Evolutionary conservation across 495 filamentous ascomycete species (phyloP), one percentile per base, ranked within the genome.

Genomic region (Podospora didyma): DNA sequence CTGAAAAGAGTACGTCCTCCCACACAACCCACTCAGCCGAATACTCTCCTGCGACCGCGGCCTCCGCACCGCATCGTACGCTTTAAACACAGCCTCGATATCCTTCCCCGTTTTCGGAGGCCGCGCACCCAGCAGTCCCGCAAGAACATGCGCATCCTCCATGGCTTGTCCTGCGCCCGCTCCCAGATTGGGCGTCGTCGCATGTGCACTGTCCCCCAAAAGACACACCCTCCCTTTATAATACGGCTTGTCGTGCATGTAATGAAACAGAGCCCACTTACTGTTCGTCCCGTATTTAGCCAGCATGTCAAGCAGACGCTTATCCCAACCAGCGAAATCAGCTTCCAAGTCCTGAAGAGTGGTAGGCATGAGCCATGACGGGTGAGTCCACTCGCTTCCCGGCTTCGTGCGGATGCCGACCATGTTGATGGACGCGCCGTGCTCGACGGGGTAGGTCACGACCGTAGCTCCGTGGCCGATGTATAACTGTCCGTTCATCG

Each of bases 191-290:
- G 86, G 87, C 5, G 85, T 87, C 0, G 80, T 78, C 0, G 86
- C 85, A 59, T 89, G 87, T 1, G 86, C 86, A 1, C 86, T 85
- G 57, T 89, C 86, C 1, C 87, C 87, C 0, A 87, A 65, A 3
- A 89, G 69, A 6, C 77, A 80, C 0, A 89, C 62, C 0, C 76
- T 73, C 44, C 61, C 56, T 1, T 76, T 77, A 41, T 77, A 79
- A 51, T 71, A 73, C 54, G 79, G 86, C 4, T 77, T 83, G 14
- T 79, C 74, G 21, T 77, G 79, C 5, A 75, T 76, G 51, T 86
- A 78, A 22, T 89, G 77, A 71, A 87, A 88, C 20, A 89, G 64
- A 0, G 82, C 85, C 86, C 86, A 88, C 45, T 81, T 54, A 28
- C 62, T 63, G 1, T 57, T 50, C 44, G 61, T 60, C 5, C 56